Evolutionary conservation across 257 asterid genomes (phyloP), one percentile per base, ranked within the genome.

Genomic region (Solanum lycopersicoides): DNA sequence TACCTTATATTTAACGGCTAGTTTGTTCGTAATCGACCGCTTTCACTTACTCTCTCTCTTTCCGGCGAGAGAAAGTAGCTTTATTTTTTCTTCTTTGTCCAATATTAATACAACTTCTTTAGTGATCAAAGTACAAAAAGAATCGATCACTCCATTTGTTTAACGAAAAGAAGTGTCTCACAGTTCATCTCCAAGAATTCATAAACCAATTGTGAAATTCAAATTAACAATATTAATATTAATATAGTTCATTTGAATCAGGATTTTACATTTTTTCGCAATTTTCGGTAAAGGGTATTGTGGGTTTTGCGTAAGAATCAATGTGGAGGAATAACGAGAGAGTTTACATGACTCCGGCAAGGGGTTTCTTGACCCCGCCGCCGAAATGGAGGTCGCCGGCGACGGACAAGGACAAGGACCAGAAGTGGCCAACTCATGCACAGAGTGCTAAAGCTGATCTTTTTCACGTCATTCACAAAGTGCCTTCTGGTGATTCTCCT

Each of bases 401-500:
- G 60, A 89, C 96, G 30, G 98, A 94, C 74, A 91, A 74, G 30
- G 98, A 94, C 74, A 91, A 74, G 93, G 92, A 91, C 86, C 93
- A 93, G 25, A 84, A 88, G 83, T 90, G 88, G 85, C 76, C 93
- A 7, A 88, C 91, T 25, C 88, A 65, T 73, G 68, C 88, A 53
- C 88, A 86, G 84, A 86, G 84, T 65, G 84, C 88, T 75, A 91
- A 85, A 68, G 86, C 39, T 35, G 94, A 91, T 77, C 89, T 83
- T 25, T 96, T 92, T 83, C 98, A 95, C 89, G 90, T 93, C 77
- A 66, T 93, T 88, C 98, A 95, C 83, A 97, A 96, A 82, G 94
- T 97, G 85, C 99, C 99, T 85, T 86, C 95, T 11, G 99, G 95
- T 23, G 95, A 96, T 77, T 97, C 99, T 53, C 98, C 99, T 3